Evolutionary conservation across 2,329 filamentous ascomycete genomes (phyloP).

Genomic region (Epichloe baconii): DNA sequence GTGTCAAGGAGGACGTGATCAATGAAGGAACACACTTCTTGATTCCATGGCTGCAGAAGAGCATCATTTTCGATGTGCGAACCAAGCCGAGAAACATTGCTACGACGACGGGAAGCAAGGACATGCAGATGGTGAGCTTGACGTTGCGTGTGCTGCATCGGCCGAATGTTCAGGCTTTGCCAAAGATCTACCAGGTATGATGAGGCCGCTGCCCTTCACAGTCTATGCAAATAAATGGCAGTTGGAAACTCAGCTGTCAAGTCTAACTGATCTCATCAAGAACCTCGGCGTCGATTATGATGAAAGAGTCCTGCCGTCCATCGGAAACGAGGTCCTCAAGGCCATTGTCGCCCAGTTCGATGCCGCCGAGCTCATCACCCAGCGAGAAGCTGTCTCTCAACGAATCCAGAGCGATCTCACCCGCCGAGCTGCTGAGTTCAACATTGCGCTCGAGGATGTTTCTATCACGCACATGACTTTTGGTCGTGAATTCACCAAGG

Average conservation of each 20-base stretch:
- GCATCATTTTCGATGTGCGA: constrained; percentile 91
- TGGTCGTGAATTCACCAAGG: constrained; percentile 95
- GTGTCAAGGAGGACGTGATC: constrained; percentile 84
- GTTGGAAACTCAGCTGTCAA: background rate
- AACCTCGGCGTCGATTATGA: constrained; percentile 97
- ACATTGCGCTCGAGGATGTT: constrained; percentile 96
- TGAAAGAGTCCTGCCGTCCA: constrained; percentile 93
- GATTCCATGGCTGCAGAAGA: constrained; percentile 87
- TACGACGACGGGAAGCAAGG: constrained; percentile 95
- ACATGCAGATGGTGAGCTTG: constrained; percentile 99
- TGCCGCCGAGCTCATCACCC: constrained; percentile 94
- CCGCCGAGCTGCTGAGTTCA: constrained; percentile 90
- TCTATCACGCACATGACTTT: constrained; percentile 99
- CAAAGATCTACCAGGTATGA: constrained; percentile 93
- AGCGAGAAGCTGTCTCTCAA: constrained; percentile 91
- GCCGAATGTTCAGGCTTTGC: constrained; percentile 81
- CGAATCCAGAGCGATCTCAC: constrained; percentile 87
- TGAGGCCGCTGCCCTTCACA: background rate
- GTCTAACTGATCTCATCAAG: constrained; percentile 37
- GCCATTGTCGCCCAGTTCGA: constrained; percentile 98
- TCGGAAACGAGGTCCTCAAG: constrained; percentile 99
- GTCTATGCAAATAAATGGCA: background rate
- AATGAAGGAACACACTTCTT: constrained; percentile 97
- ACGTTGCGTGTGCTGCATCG: constrained; percentile 90
- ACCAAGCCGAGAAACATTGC: constrained; percentile 96